Base-by-base conservation (phyloP, 306 rosid genomes). In the Cucumis melo region DNA sequence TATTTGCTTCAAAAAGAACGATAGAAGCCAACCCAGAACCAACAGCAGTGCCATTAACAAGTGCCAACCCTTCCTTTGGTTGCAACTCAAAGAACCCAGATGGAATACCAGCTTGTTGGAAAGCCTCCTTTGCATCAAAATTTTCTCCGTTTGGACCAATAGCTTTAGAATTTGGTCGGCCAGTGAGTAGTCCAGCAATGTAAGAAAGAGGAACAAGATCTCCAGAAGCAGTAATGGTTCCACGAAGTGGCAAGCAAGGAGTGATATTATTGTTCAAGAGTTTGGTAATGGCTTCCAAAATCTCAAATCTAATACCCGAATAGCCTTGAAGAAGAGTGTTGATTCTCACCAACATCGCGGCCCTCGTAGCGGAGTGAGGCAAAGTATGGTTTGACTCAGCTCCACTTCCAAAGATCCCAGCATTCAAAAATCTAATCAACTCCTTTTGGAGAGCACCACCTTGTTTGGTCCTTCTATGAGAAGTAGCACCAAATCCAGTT, bases 201-300 rank as follows among this genome's bases (percentile, higher is more conserved):
- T 93, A 93, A 17, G 98, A 88, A 21, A 93, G 89, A 6, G 98
- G 98, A 32, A 93, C 91, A 12, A 93, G 96, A 70, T 93, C 98
- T 2, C 74, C 74, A 0, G 54, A 67, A 42, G 74, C 74, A 66
- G 74, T 67, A 10, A 67, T 67, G 27, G 74, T 67, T 41, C 74
- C 74, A 4, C 74, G 54, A 12, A 67, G 74, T 9, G 74, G 74
- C 74, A 67, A 41, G 74, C 89, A 87, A 0, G 98, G 98, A 10
- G 93, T 89, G 32, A 91, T 74, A 56, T 93, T 91, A 83, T 48
- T 74, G 85, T 93, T 93, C 16, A 93, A 79, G 12, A 93, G 76
- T 79, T 89, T 91, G 11, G 97, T 78, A 21, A 93, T 89, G 29
- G 93, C 93, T 81, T 93, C 98, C 55, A 93, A 4, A 42, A 93